phyloP scores from a whole-genome alignment of 2,329 filamentous ascomycete species.

The Juglanconis sp. region DNA sequence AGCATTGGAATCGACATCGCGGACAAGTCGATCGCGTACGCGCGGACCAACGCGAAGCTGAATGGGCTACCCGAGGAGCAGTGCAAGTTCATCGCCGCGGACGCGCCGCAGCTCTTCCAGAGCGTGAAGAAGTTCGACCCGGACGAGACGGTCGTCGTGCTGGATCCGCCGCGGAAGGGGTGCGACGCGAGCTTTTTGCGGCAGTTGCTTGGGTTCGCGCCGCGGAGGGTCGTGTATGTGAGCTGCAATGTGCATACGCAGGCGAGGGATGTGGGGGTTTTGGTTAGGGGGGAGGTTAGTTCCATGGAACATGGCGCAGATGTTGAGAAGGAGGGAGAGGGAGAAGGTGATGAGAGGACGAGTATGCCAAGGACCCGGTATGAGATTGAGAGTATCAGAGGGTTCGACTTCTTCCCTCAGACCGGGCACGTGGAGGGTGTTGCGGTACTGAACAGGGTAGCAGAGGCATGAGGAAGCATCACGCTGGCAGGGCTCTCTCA shows the following conservation, averaged over 20 bases:
- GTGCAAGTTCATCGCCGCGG: slow-evolving; percentile 83
- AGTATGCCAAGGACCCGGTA: slow-evolving; percentile 52
- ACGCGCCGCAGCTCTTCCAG: slow-evolving; percentile 80
- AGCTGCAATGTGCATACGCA: slow-evolving; percentile 98
- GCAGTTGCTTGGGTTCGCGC: slow-evolving; percentile 76
- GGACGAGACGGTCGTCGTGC: slow-evolving; percentile 85
- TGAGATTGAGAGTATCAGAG: slow-evolving; percentile 83
- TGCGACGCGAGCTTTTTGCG: slow-evolving; percentile 81
- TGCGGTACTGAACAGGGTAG: slow-evolving; percentile 57
- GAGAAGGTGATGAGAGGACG: slow-evolving; percentile 27
- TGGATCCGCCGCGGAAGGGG: slow-evolving; percentile 95
- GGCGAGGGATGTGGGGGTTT: slow-evolving; percentile 83
- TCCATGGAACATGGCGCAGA: slow-evolving; percentile 25
- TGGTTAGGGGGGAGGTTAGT: slow-evolving; percentile 66
- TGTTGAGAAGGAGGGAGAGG: slow-evolving; percentile 19
- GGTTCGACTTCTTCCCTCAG: slow-evolving; percentile 98
- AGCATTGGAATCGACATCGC: slow-evolving; percentile 91
- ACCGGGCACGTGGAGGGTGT: slow-evolving; percentile 69
- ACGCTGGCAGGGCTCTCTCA: not conserved
- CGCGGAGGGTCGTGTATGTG: slow-evolving; percentile 83
- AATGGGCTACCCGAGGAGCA: slow-evolving; percentile 66
- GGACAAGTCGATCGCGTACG: slow-evolving; percentile 71
- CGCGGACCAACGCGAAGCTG: slow-evolving; percentile 71
- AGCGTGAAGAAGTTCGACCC: slow-evolving; percentile 65
- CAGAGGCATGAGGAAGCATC: not conserved